These are phyloP conservation scores for Thelephora aurantiotincta DNA, from an alignment of 768 basidiomycete species.

Conservation along the genomic window DNA sequence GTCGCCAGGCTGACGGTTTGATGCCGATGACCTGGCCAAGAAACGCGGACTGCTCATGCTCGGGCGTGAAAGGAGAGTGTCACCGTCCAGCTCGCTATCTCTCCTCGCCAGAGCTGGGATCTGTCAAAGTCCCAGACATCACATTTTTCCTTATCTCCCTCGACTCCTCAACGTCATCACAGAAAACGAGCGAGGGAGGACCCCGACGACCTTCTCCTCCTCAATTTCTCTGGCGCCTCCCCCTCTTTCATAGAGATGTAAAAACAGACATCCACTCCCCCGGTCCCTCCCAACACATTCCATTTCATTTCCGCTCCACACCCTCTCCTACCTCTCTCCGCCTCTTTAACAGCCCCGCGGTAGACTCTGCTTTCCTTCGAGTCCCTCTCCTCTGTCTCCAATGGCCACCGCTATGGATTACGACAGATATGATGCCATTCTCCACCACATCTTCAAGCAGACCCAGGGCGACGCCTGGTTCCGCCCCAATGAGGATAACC, in stretches of 20 bases:
- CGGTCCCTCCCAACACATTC: constrained; percentile 1
- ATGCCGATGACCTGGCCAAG: too few relatives aligned
- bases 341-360: background rate
- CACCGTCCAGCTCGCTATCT: too few relatives aligned
- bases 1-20: too few relatives aligned
- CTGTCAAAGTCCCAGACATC: too few relatives aligned
- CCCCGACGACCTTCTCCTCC: constrained; percentile 1
- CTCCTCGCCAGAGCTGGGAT: too few relatives aligned
- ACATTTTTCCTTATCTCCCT: too few relatives aligned
- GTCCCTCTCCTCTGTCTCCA: background rate
- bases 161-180: too few relatives aligned
- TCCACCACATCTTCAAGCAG: constrained; percentile 31
- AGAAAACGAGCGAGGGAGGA: background rate
- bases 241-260: background rate
- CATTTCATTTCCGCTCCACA: background rate
- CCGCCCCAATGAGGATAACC: constrained; percentile 32
- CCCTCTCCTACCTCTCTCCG: background rate
- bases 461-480: constrained; percentile 41
- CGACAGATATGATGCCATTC: constrained; percentile 28
- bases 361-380: background rate
- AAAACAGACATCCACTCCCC: background rate
- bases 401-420: constrained; percentile 18
- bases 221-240: background rate
- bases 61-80: too few relatives aligned
- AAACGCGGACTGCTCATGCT: too few relatives aligned